Conservation (phyloP, 176 grass and related monocot species). For the Oryza coarctata region DNA sequence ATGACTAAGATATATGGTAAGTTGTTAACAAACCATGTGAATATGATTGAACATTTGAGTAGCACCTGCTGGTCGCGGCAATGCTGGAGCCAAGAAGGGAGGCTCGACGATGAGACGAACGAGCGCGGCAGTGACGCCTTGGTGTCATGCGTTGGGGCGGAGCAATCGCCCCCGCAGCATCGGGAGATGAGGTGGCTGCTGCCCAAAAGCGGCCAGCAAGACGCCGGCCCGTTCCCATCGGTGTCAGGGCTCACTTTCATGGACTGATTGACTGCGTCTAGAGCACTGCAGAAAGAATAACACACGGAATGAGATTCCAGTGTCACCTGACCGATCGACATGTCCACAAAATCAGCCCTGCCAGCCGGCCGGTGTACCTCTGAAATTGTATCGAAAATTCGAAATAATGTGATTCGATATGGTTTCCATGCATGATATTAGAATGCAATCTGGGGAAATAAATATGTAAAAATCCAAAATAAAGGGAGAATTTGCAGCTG, state of each 20-base stretch:
- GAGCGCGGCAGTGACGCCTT: constrained; percentile 39
- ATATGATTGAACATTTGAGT: background rate
- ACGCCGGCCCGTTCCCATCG: constrained; percentile 46
- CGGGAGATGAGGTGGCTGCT: constrained; percentile 37
- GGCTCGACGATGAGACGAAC: constrained; percentile 47
- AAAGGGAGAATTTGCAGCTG: constrained; percentile 25
- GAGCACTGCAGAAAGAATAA: constrained; percentile 44
- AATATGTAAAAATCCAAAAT: background rate
- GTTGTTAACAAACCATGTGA: background rate
- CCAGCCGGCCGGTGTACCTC: constrained; percentile 2
- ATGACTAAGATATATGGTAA: no score
- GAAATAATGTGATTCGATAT: background rate
- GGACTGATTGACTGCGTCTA: constrained; percentile 47
- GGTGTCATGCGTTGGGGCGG: constrained; percentile 34
- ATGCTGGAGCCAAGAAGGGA: constrained; percentile 85
- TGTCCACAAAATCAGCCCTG: constrained; percentile 24
- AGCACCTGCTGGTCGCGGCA: constrained; percentile 55
- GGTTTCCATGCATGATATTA: background rate
- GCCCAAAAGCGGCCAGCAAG: constrained; percentile 55
- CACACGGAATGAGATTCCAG: constrained; percentile 59
- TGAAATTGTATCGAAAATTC: background rate
- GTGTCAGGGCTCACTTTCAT: constrained; percentile 46
- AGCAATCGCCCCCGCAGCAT: constrained; percentile 62
- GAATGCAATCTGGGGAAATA: background rate
- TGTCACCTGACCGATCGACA: constrained; percentile 32